These are phyloP conservation scores for Aspergillus nanangensis DNA, from an alignment of 495 filamentous ascomycete genomes.

Conservation along the genomic window DNA sequence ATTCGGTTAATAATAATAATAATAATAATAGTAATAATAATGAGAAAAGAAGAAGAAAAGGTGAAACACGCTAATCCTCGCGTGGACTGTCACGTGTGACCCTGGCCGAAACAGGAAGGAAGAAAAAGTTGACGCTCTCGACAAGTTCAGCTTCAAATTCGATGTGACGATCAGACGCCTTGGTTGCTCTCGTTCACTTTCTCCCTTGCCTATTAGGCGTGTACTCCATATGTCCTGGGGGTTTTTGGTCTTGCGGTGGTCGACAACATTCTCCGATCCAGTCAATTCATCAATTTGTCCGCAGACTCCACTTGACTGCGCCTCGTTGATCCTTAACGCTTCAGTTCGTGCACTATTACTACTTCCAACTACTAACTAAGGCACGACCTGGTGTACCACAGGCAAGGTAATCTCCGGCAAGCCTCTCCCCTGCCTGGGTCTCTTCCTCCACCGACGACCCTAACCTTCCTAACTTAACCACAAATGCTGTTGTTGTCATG, in stretches of 20 bases:
- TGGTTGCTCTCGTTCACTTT: no score
- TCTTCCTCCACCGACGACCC: slow-evolving; percentile 9
- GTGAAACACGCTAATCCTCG: slow-evolving; percentile 36
- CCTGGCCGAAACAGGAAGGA: background rate
- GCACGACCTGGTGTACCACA: slow-evolving; percentile 1
- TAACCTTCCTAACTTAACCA: slow-evolving; percentile 5
- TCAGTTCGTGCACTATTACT: slow-evolving; percentile 9
- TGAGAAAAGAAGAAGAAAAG: no score
- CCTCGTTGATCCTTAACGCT: slow-evolving; percentile 28
- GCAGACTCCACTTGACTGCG: slow-evolving; percentile 23
- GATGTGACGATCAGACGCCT: no score
- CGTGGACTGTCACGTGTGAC: slow-evolving; percentile 18
- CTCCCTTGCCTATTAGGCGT: no score
- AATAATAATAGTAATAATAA: no score
- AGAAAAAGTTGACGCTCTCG: background rate
- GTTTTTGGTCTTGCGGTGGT: no score
- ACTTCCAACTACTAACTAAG: no score
- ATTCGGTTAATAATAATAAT: no score
- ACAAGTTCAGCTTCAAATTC: no score
- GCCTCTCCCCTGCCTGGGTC: slow-evolving; percentile 3
- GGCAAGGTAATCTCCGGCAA: slow-evolving; percentile 15
- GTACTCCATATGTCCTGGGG: no score
- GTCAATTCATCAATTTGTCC: no score
- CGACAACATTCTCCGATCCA: no score
- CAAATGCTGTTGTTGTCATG: slow-evolving; percentile 6